phyloP scores from a whole-genome alignment of 2,329 filamentous ascomycete species.

The Verticillium longisporum region DNA sequence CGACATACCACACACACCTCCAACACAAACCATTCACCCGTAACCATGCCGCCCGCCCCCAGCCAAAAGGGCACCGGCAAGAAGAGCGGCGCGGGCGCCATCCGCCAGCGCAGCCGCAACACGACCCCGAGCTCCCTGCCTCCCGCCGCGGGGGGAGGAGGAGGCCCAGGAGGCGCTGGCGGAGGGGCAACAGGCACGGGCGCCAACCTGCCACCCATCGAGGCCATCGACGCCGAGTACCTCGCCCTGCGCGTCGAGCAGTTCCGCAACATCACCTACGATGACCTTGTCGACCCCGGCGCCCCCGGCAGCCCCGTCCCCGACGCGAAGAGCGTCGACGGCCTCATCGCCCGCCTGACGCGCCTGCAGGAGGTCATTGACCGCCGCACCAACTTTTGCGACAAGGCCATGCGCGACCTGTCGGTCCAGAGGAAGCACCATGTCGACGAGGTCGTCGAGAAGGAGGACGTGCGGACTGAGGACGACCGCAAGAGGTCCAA shows the following conservation, averaged over 20 bases:
- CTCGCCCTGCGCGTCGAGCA: slow-evolving; percentile 56
- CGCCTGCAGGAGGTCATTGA: slow-evolving; percentile 61
- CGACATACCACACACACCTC: neutral
- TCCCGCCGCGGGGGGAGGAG: too few relatives aligned
- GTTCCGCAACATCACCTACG: slow-evolving; percentile 55
- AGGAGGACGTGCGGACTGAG: slow-evolving; percentile 37
- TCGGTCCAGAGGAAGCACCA: slow-evolving; percentile 58
- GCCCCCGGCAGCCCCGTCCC: slow-evolving; percentile 52
- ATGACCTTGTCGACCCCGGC: slow-evolving; percentile 62
- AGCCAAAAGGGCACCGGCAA: slow-evolving; percentile 59
- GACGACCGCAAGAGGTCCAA: slow-evolving; percentile 53
- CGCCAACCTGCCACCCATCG: slow-evolving; percentile 47
- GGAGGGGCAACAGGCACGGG: slow-evolving; percentile 19
- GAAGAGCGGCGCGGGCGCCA: slow-evolving; percentile 53
- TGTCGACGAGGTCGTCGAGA: slow-evolving; percentile 42
- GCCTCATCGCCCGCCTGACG: slow-evolving; percentile 57
- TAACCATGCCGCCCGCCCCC: slow-evolving; percentile 49
- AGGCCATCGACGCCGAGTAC: slow-evolving; percentile 55
- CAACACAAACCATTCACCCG: neutral
- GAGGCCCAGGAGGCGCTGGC: too few relatives aligned
- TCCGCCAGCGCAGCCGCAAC: slow-evolving; percentile 68
- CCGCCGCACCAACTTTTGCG: slow-evolving; percentile 59
- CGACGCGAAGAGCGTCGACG: slow-evolving; percentile 55
- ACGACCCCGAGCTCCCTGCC: slow-evolving; percentile 60
- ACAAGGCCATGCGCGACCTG: slow-evolving; percentile 66